These are phyloP conservation scores for Crucihimalaya himalaica DNA, from an alignment of 345 rosid species.

Conservation along the genomic window DNA sequence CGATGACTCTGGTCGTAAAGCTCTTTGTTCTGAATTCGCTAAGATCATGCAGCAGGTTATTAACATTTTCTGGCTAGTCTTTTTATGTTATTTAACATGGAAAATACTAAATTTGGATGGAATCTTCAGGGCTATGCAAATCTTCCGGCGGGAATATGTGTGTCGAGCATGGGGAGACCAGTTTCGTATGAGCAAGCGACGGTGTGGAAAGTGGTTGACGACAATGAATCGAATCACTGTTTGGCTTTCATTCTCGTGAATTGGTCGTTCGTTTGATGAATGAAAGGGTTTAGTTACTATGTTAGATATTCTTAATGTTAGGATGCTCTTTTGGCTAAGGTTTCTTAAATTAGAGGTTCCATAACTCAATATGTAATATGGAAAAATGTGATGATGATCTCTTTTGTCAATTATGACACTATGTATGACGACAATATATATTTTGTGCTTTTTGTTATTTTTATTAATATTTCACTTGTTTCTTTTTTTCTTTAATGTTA, in stretches of 20 bases:
- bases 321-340: conserved; percentile 23
- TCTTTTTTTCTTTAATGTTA: not conserved
- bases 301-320: conserved; percentile 32
- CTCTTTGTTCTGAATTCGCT: conserved; percentile 75
- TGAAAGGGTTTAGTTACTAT: conserved; percentile 1
- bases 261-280: conserved; percentile 81
- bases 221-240: conserved; percentile 76
- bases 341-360: conserved; percentile 17
- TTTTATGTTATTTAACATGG: not conserved
- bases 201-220: conserved; percentile 88
- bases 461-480: not conserved
- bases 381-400: conserved; percentile 12
- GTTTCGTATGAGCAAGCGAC: conserved; percentile 83
- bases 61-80: not conserved
- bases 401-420: not conserved
- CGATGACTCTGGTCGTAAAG: conserved; percentile 78
- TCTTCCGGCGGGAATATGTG: conserved; percentile 77
- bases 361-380: conserved; percentile 5
- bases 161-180: conserved; percentile 93
- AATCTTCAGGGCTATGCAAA: conserved; percentile 67
- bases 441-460: conserved; percentile 24
- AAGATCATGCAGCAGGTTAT: conserved; percentile 94
- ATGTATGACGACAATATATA: conserved; percentile 8
- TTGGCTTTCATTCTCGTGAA: conserved; percentile 75
- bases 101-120: not conserved